Percentiles rank a stretch among this genome's conserved stretches.
phyloP scores from a whole-genome alignment of 1,284 basidiomycete species.

The Hemileia vastatrix region DNA sequence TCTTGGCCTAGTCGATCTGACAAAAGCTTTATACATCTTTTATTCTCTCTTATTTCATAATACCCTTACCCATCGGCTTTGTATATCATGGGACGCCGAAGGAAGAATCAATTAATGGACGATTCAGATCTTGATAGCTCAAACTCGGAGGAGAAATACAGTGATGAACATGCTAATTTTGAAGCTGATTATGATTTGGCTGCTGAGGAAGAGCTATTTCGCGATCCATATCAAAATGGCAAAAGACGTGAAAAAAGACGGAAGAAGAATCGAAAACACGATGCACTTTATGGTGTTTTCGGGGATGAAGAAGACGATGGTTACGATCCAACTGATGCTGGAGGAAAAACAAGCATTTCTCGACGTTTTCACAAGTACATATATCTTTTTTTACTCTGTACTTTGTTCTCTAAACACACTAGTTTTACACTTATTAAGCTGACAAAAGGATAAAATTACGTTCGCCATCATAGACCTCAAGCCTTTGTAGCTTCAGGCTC shows the following conservation, averaged over 20 bases:
- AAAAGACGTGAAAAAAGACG: constrained; percentile 52
- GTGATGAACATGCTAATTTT: constrained; percentile 48
- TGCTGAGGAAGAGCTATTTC: constrained; percentile 67
- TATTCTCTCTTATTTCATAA: no score
- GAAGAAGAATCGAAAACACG: constrained; percentile 58
- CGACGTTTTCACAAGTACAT: constrained; percentile 13
- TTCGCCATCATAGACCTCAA: constrained; percentile 5
- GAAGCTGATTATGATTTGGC: constrained; percentile 59
- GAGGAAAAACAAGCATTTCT: constrained; percentile 25
- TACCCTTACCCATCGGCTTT: no score
- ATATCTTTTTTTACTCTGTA: no score
- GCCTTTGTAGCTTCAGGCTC: constrained; percentile 13
- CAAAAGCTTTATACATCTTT: no score
- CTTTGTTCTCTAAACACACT: no score
- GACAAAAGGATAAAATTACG: background rate
- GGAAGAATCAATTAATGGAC: constrained; percentile 34
- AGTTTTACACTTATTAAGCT: background rate
- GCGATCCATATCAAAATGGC: constrained; percentile 64
- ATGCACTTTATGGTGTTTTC: constrained; percentile 73
- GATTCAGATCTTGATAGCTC: constrained; percentile 31
- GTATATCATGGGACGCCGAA: constrained; percentile 16
- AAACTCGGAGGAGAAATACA: background rate
- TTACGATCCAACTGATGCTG: constrained; percentile 34
- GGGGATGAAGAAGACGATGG: constrained; percentile 61
- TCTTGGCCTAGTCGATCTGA: no score